Conservation (phyloP, 306 rosid genomes). For the Cucurbita ficifolia region DNA sequence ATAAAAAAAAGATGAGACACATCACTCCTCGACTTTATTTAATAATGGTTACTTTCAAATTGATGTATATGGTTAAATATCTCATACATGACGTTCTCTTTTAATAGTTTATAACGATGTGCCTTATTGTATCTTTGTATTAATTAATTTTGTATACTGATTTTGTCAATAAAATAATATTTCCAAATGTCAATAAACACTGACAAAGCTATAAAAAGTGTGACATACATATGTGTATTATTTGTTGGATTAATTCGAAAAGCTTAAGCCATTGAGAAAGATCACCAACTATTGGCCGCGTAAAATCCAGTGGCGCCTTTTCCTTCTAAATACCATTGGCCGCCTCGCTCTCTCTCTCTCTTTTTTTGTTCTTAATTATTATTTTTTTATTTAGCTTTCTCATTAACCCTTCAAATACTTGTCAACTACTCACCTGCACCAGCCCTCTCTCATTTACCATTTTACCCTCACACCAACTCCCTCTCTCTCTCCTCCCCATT, state of each 20-base stretch:
- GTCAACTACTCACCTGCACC: background rate
- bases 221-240: background rate
- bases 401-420: background rate
- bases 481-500: background rate
- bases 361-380: background rate
- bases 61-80: background rate
- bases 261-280: background rate
- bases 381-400: background rate
- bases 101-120: no score
- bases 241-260: background rate
- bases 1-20: no score
- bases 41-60: no score
- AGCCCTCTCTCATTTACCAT: background rate
- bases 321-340: constrained; percentile 11
- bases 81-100: background rate
- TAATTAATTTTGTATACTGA: no score
- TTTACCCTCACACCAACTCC: background rate
- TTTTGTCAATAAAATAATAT: background rate
- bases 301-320: constrained; percentile 3
- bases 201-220: background rate
- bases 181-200: background rate
- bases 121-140: no score
- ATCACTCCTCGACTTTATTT: no score
- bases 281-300: constrained; percentile 23
- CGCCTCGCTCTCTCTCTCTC: constrained; percentile 5